phyloP scores from a whole-genome alignment of 2,329 filamentous ascomycete genomes.

The Cladophialophora bantiana region DNA sequence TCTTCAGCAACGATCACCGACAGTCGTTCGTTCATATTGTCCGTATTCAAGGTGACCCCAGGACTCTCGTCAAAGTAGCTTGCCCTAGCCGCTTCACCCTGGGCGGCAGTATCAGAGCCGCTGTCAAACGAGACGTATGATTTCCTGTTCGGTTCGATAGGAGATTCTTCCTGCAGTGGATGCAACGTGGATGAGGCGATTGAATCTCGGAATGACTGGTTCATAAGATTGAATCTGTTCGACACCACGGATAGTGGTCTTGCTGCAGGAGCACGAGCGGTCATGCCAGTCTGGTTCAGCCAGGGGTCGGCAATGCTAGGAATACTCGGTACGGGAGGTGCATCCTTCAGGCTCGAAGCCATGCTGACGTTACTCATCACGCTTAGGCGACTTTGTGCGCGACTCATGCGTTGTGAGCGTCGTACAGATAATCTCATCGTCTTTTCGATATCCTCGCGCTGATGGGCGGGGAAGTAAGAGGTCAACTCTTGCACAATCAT shows the following conservation, averaged over 20 bases:
- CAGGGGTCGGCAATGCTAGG: slow-evolving; percentile 74
- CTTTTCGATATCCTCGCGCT: slow-evolving; percentile 91
- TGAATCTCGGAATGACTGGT: slow-evolving; percentile 79
- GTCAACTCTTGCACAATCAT: slow-evolving; percentile 95
- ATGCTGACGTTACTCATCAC: slow-evolving; percentile 93
- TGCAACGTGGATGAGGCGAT: slow-evolving; percentile 88
- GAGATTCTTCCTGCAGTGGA: slow-evolving; percentile 88
- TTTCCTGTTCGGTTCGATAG: slow-evolving; percentile 85
- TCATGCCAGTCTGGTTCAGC: slow-evolving; percentile 70
- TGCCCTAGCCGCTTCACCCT: slow-evolving; percentile 75
- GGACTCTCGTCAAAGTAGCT: slow-evolving; percentile 88
- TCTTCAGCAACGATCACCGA: slow-evolving; percentile 87
- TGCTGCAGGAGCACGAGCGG: slow-evolving; percentile 51
- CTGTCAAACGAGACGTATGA: slow-evolving; percentile 82
- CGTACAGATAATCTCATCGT: slow-evolving; percentile 92
- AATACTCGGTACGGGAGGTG: slow-evolving; percentile 93
- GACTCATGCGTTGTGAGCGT: slow-evolving; percentile 87
- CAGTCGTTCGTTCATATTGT: slow-evolving; percentile 70
- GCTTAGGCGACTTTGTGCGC: slow-evolving; percentile 89
- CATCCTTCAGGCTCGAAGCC: slow-evolving; percentile 89
- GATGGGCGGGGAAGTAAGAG: slow-evolving; percentile 96
- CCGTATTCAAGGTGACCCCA: slow-evolving; percentile 60
- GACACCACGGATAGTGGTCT: slow-evolving; percentile 64
- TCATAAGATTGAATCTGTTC: slow-evolving; percentile 63
- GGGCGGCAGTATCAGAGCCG: slow-evolving; percentile 68